Base-by-base conservation (phyloP, 352 stramenopile species). In the Aphanomyces invadans region DNA sequence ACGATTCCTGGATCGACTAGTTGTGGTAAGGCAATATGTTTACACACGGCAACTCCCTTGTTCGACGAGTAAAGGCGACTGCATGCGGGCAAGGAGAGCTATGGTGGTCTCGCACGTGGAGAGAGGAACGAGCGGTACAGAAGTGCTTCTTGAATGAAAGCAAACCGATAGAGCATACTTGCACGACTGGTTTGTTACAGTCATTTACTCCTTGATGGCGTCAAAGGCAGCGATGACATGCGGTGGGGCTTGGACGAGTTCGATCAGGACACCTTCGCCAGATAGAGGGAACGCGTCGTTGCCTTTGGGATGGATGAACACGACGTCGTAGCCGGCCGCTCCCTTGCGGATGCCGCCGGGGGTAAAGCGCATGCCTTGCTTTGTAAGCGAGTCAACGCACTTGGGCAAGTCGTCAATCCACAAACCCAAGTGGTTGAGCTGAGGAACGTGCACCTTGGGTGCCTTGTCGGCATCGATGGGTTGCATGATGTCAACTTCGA, bases 401-500 rank as follows among this genome's bases (percentile, higher is more conserved):
- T 75, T 78, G 42, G 86, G 77, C 15, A 99, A 74, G 71, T 98
- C 83, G 73, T 99, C 95, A 51, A 99, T 88, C 97, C 95, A 99
- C 17, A 99, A 75, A 19, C 97, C 96, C 71, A 99, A 96, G 76
- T 99, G 97, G 82, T 99, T 99, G 52, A 99, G 81, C 21, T 95
- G 78, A 17, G 96, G 97, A 33, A 95, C 73, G 76, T 99, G 94
- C 38, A 99, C 86, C 71, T 96, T 98, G 38, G 92, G 90, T 60
- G 79, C 80, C 72, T 97, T 98, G 64, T 82, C 75, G 10, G 79
- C 69, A 84, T 99, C 92, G 25, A 99, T 83, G 4, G 96, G 96
- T 74, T 98, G 92, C 97, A 99, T 99, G 68, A 99, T 85, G 78
- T 99, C 97, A 21, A 99, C 79, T 75, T 99, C 97, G 1, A 99